Percentiles rank a stretch among this genome's conserved stretches.
phyloP scores from a whole-genome alignment of 2,329 filamentous ascomycete genomes.

The Harringtonia aguacate region DNA sequence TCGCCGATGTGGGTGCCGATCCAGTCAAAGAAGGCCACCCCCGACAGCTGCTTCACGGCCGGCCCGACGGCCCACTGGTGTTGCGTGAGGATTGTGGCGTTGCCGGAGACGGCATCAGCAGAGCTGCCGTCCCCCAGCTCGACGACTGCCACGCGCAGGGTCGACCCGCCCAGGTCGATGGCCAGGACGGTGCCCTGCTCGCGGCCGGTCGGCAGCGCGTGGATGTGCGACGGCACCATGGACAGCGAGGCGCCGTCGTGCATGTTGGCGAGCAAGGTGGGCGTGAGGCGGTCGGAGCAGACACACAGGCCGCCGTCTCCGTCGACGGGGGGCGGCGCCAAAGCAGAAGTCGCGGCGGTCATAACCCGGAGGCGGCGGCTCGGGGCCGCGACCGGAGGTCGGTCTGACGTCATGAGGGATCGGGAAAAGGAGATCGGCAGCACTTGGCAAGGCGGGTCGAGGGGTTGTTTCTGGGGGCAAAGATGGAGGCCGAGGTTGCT shows the following conservation, averaged over 20 bases:
- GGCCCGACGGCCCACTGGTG: background rate
- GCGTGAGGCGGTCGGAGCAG: background rate
- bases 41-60: background rate
- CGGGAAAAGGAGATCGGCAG: too few relatives aligned
- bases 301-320: background rate
- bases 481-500: too few relatives aligned
- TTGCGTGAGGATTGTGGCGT: too few relatives aligned
- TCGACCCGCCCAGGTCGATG: background rate
- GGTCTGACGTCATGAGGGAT: too few relatives aligned
- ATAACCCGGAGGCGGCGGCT: too few relatives aligned
- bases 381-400: too few relatives aligned
- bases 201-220: background rate
- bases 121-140: background rate
- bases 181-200: background rate
- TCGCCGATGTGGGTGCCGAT: background rate
- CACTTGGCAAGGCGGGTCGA: too few relatives aligned
- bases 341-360: too few relatives aligned
- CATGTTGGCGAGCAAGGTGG: background rate
- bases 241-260: background rate
- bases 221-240: background rate
- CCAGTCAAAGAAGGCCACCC: background rate
- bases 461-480: too few relatives aligned
- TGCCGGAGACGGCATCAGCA: too few relatives aligned
- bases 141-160: background rate
- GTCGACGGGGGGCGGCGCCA: too few relatives aligned